Evolutionary conservation across 805 yeast species (phyloP).

Genomic region (Saturnispora zaruensis): DNA sequence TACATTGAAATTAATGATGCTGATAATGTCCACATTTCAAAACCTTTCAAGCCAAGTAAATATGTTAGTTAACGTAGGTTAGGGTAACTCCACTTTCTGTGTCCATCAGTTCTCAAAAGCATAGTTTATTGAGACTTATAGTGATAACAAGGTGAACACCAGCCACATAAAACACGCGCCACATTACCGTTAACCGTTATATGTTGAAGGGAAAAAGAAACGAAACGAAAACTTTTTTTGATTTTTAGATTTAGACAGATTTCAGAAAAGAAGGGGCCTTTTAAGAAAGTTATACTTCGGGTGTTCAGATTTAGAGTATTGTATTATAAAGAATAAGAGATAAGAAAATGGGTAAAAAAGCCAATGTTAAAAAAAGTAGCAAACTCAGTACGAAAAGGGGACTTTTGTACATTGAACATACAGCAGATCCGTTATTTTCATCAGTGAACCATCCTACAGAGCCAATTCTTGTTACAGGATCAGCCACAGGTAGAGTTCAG

Average conservation of each 20-base stretch:
- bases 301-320: background rate
- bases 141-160: background rate
- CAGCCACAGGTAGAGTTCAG: constrained; percentile 73
- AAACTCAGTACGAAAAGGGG: constrained; percentile 21
- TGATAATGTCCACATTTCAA: too few species aligned
- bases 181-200: background rate
- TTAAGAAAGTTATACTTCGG: background rate
- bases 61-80: too few species aligned
- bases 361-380: constrained; percentile 10
- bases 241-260: background rate
- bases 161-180: background rate
- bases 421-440: constrained; percentile 61
- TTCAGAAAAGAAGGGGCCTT: background rate
- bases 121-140: too few species aligned
- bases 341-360: constrained; percentile 8
- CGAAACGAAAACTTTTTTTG: background rate
- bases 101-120: too few species aligned
- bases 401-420: constrained; percentile 37
- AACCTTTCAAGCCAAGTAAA: too few species aligned
- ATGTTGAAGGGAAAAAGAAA: background rate
- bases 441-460: constrained; percentile 69
- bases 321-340: background rate
- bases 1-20: too few species aligned
- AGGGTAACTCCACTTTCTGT: too few species aligned
- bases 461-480: constrained; percentile 58